A percentile compares a stretch with the other conserved stretches of the same genome.
Evolutionary conservation across 495 filamentous ascomycete genomes (phyloP).

Genomic region (Rhizodiscina lignyota): DNA sequence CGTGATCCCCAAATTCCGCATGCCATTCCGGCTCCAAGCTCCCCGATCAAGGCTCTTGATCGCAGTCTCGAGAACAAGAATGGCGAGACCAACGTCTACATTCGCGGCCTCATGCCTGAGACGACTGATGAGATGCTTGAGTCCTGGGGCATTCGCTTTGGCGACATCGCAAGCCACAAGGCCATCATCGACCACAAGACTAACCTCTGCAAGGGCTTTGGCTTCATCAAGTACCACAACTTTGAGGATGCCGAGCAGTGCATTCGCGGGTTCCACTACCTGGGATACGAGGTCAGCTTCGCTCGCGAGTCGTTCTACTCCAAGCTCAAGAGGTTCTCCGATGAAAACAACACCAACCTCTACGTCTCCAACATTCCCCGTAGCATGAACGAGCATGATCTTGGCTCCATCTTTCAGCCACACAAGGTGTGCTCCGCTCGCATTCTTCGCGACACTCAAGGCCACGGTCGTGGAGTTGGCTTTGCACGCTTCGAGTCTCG

Average conservation of each 20-base stretch:
- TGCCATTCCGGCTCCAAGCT: constrained; percentile 67
- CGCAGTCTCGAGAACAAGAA: constrained; percentile 83
- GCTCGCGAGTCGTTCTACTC: constrained; percentile 95
- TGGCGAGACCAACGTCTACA: constrained; percentile 89
- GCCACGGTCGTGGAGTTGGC: constrained; percentile 87
- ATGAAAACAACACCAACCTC: constrained; percentile 77
- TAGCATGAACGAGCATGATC: constrained; percentile 70
- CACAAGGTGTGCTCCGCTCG: constrained; percentile 79
- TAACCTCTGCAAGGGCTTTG: constrained; percentile 90
- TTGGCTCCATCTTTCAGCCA: constrained; percentile 62
- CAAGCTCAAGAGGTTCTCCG: constrained; percentile 79
- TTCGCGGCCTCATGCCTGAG: constrained; percentile 82
- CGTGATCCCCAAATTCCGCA: constrained; percentile 70
- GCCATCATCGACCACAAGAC: constrained; percentile 90
- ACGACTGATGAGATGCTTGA: constrained; percentile 84
- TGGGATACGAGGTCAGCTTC: constrained; percentile 94
- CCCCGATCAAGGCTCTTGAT: constrained; percentile 61
- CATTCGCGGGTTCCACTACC: constrained; percentile 86
- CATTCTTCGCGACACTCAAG: constrained; percentile 77
- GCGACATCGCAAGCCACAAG: constrained; percentile 82
- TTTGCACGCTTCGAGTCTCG: constrained; percentile 90
- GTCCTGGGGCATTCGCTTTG: constrained; percentile 70
- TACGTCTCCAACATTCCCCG: constrained; percentile 93
- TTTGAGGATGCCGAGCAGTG: constrained; percentile 82
- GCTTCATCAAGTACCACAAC: constrained; percentile 85